Conservation (phyloP, 179 eudicot genomes). For the Vitellaria paradoxa region DNA sequence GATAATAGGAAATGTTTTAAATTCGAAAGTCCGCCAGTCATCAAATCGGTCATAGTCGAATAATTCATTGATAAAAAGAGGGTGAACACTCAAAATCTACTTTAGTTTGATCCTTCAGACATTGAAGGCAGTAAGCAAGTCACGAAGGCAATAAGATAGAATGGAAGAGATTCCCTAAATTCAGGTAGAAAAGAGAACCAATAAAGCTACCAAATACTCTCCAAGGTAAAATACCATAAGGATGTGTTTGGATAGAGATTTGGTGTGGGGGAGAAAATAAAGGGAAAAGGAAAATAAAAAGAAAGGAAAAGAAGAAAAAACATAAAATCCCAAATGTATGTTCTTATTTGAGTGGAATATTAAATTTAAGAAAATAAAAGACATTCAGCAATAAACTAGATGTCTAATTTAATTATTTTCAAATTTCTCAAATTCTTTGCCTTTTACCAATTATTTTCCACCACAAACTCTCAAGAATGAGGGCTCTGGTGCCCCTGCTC, state of each 20-base stretch:
- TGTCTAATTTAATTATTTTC: too few species aligned
- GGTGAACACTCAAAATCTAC: not conserved
- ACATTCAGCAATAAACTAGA: too few species aligned
- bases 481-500: too few species aligned
- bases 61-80: not conserved
- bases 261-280: too few species aligned
- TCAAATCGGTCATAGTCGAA: not conserved
- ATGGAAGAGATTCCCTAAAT: not conserved
- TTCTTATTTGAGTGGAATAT: too few species aligned
- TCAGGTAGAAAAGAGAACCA: not conserved
- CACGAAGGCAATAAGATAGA: not conserved
- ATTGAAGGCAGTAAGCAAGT: not conserved
- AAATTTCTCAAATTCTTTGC: too few species aligned
- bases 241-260: not conserved
- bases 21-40: not conserved
- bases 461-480: too few species aligned
- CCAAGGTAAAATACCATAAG: not conserved
- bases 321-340: too few species aligned
- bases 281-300: too few species aligned
- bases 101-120: not conserved
- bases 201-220: not conserved
- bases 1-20: not conserved
- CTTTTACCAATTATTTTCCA: too few species aligned
- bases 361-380: too few species aligned
- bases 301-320: too few species aligned